Base-by-base conservation (phyloP, 495 filamentous ascomycete species). In the Parachaetomium inaequale region DNA sequence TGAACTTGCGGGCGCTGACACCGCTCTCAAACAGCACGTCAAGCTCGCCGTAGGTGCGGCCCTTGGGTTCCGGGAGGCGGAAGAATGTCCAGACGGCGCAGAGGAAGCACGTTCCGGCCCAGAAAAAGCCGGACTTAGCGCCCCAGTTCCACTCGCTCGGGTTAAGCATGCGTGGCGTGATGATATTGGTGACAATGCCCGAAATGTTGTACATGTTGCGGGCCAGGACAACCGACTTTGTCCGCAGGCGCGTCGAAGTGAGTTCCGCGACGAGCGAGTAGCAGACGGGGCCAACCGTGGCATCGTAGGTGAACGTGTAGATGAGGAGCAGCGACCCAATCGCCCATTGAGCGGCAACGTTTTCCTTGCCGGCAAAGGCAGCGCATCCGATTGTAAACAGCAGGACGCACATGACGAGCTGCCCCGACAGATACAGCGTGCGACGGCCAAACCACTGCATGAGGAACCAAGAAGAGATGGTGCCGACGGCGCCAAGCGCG, bases 251-350 rank as follows among this genome's bases (percentile, higher is more conserved):
- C 12, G 78, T 79, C 17, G 84, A 81, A 2, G 82, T 78, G 4
- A 86, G 68, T 64, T 87, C 84, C 19, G 83, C 79, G 10, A 87
- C 84, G 63, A 87, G 79, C 6, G 82, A 82, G 68, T 85, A 86
- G 67, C 79, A 82, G 28, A 85, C 78, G 7, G 82, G 80, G 17
- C 84, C 84, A 60, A 87, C 79, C n/a, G 82, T 81, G 63, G 83
- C 74, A 60, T 85, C 75, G 70, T 82, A 83, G 63, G 81, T 65
- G 57, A 78, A 62, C 2, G 80, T 78, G 71, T 74, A 83, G 55
- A 79, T 62, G 45, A 84, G 68, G 55, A 87, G 78, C 52, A 87
- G 74, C 14, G 75, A 74, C 19, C 83, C 84, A 4, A 78, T 82
- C 10, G 80, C 79, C 69, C 72, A 79, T 34, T 71, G 69, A 51